Conservation (phyloP, 2,329 filamentous ascomycete genomes). For the Trichophyton simii region DNA sequence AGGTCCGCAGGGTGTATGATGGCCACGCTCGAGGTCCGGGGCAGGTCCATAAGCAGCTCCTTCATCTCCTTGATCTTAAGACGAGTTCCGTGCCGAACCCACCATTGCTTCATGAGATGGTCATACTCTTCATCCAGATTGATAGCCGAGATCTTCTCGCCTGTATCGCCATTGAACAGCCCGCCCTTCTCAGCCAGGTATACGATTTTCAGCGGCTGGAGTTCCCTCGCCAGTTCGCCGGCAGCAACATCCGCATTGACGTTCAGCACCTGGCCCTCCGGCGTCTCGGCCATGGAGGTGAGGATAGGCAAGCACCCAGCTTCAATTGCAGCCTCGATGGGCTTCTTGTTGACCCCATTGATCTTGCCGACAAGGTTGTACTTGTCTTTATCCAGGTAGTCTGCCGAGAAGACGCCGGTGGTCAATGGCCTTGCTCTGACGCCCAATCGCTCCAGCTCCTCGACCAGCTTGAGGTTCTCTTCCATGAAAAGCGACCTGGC, state of each 20-base stretch:
- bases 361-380: constrained; percentile 95
- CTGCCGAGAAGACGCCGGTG: constrained; percentile 77
- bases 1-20: constrained; percentile 95
- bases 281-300: constrained; percentile 90
- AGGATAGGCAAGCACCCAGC: constrained; percentile 85
- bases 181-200: constrained; percentile 98
- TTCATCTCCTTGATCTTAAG: constrained; percentile 98
- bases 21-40: constrained; percentile 83
- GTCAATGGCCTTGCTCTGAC: constrained; percentile 82
- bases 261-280: constrained; percentile 84
- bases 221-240: constrained; percentile 73
- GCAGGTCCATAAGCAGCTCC: constrained; percentile 76
- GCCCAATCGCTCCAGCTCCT: constrained; percentile 79
- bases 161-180: constrained; percentile 83
- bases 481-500: constrained; percentile 87
- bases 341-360: constrained; percentile 76
- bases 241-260: constrained; percentile 97
- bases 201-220: constrained; percentile 93
- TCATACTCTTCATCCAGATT: constrained; percentile 96
- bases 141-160: constrained; percentile 90
- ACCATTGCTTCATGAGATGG: constrained; percentile 79
- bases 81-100: constrained; percentile 88
- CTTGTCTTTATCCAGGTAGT: constrained; percentile 92
- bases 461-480: constrained; percentile 83
- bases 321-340: constrained; percentile 82